Conservation (phyloP, 768 basidiomycete genomes). For the Hebeloma cylindrosporum region DNA sequence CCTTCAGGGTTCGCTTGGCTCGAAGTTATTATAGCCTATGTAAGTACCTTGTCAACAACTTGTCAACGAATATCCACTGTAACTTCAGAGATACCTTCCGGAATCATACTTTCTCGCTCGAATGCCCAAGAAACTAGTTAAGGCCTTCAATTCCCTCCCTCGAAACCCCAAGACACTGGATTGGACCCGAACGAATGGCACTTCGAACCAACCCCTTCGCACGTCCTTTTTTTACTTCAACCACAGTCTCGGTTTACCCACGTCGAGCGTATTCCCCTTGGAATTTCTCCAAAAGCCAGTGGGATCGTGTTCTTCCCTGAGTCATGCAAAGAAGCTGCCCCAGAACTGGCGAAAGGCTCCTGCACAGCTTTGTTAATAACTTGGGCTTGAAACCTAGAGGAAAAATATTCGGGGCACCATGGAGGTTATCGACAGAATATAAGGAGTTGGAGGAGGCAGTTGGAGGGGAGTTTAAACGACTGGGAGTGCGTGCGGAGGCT, state of each 20-base stretch:
- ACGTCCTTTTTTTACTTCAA: constrained; percentile 30
- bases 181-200: constrained; percentile 31
- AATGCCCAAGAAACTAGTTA: constrained; percentile 14
- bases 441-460: constrained; percentile 25
- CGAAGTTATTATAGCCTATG: no score
- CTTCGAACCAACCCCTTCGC: constrained; percentile 33
- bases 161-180: constrained; percentile 18
- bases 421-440: constrained; percentile 28
- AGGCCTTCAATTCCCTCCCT: constrained; percentile 27
- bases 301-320: constrained; percentile 33
- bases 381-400: constrained; percentile 8
- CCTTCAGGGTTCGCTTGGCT: no score
- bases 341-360: constrained; percentile 29
- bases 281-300: constrained; percentile 3
- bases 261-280: constrained; percentile 25
- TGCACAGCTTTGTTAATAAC: constrained; percentile 27
- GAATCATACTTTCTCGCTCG: no score
- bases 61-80: no score
- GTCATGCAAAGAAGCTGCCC: constrained; percentile 28
- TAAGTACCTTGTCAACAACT: no score
- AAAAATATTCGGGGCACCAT: constrained; percentile 17
- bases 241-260: constrained; percentile 26
- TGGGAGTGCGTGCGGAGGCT: constrained; percentile 23
- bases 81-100: no score
- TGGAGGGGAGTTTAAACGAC: constrained; percentile 25